Base-by-base conservation (phyloP, 2,329 filamentous ascomycete genomes). In the Penicillium sp. region DNA sequence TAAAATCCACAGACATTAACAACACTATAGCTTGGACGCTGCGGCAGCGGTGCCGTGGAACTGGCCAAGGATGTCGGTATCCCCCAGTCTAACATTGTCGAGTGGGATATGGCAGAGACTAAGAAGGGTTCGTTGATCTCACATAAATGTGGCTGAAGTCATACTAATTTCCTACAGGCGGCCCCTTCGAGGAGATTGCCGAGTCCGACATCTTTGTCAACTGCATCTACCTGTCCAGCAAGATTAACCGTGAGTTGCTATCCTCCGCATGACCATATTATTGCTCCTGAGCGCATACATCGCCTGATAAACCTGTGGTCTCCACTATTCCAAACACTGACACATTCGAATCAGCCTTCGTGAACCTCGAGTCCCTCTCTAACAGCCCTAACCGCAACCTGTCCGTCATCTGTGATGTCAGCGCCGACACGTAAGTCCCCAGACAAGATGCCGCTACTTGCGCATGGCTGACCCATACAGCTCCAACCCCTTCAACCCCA, bases 41-140 rank as follows among this genome's bases (percentile, higher is more conserved):
- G 92, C 70, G 92, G 92, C 52, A 85, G 83, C 43, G 93, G 93
- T 58, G 92, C 92, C 18, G 86, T 93, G 36, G 89, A 96, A 65
- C 80, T 93, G 55, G 90, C 89, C 72, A 79, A 85, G 64, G 86
- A 87, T 75, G 87, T 87, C 13, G 92, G 92, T 54, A 81, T 93
- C 47, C 81, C 86, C 13, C 82, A 85, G 21, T 81, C 85, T 63
- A 83, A 88, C 66, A 88, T 96, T 66, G 74, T 86, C 56, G 79
- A 85, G 73, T 88, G 86, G 86, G 92, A 96, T 78, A 83, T 96
- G 71, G 83, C 83, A 31, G 91, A 96, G 82, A 96, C 91, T 38
- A 81, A 81, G 54, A 83, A 83, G 73, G 85, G 86, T 64, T 54
- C 42, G 62, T 60, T 36, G 27, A 21, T 29, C 10, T 11, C 7